Evolutionary conservation across 2,329 filamentous ascomycete species (phyloP).

Genomic region (Geosmithia putterillii): DNA sequence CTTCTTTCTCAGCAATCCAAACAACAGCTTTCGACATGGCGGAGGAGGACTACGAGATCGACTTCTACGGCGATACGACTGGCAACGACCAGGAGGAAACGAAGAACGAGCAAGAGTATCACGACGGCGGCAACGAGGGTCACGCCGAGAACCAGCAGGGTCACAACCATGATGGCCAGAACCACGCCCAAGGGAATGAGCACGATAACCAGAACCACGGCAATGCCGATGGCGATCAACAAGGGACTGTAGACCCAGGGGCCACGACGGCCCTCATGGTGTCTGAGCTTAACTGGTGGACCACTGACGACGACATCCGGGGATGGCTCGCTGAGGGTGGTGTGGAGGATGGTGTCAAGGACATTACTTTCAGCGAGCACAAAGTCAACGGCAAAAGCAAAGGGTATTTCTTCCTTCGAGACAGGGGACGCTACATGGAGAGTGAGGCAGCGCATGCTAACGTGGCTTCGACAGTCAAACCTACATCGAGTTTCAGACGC

Average conservation of each 20-base stretch:
- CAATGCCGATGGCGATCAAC: slow-evolving; percentile 35
- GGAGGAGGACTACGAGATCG: slow-evolving; percentile 61
- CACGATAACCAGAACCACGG: slow-evolving; percentile 23
- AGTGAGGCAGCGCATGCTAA: not conserved
- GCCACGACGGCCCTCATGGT: slow-evolving; percentile 66
- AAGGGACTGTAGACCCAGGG: slow-evolving; percentile 43
- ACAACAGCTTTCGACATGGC: slow-evolving; percentile 35
- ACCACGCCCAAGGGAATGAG: slow-evolving; percentile 25
- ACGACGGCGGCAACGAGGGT: slow-evolving; percentile 20
- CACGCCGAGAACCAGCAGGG: slow-evolving; percentile 26
- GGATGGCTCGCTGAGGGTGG: slow-evolving; percentile 72
- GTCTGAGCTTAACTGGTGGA: slow-evolving; percentile 94
- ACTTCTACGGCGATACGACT: slow-evolving; percentile 53
- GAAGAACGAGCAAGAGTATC: slow-evolving; percentile 10
- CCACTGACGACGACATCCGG: slow-evolving; percentile 86
- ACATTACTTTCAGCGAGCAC: slow-evolving; percentile 94
- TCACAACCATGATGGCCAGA: slow-evolving; percentile 17
- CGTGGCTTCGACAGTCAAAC: slow-evolving; percentile 40
- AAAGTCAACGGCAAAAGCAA: slow-evolving; percentile 99
- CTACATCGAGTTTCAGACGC: slow-evolving; percentile 73
- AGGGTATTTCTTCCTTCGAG: slow-evolving; percentile 71
- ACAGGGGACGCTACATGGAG: not conserved
- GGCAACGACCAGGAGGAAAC: slow-evolving; percentile 25
- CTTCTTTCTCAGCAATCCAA: not conserved
- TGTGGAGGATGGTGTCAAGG: slow-evolving; percentile 75